Conservation (phyloP, 2,329 filamentous ascomycete species). For the Karstenula rhodostoma region DNA sequence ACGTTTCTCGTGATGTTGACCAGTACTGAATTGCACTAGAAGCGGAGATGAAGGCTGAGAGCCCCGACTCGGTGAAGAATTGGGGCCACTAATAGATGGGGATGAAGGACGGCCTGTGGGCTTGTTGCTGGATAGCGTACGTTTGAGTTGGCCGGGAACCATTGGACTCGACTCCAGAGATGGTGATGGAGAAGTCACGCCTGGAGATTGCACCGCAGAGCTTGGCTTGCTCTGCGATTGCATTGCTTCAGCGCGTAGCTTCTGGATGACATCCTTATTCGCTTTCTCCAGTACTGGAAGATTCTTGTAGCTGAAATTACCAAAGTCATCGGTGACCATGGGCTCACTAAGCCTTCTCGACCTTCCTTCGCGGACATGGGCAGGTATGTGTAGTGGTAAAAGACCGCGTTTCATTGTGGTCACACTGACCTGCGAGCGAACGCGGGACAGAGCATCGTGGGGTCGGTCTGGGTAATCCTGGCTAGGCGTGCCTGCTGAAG, state of each 20-base stretch:
- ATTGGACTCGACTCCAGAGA: slow-evolving; percentile 87
- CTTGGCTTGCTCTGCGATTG: slow-evolving; percentile 67
- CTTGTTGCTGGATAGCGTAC: slow-evolving; percentile 84
- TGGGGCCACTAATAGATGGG: slow-evolving; percentile 81
- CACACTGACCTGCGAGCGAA: slow-evolving; percentile 81
- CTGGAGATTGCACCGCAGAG: slow-evolving; percentile 52
- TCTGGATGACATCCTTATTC: slow-evolving; percentile 98
- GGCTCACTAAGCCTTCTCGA: slow-evolving; percentile 91
- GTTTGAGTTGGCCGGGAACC: slow-evolving; percentile 79
- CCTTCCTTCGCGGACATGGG: slow-evolving; percentile 91
- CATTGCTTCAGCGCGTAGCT: slow-evolving; percentile 89
- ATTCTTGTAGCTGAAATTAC: slow-evolving; percentile 96
- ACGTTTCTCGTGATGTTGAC: slow-evolving; percentile 80
- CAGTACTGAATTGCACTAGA: slow-evolving; percentile 95
- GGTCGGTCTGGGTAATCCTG: slow-evolving; percentile 87
- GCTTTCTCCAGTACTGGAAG: slow-evolving; percentile 95
- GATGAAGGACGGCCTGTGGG: slow-evolving; percentile 77
- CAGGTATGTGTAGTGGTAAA: slow-evolving; percentile 95
- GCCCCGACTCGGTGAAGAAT: slow-evolving; percentile 84
- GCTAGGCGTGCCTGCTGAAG: slow-evolving; percentile 72
- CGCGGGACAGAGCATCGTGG: slow-evolving; percentile 91
- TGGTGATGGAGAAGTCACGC: slow-evolving; percentile 63
- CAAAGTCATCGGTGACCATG: slow-evolving; percentile 88
- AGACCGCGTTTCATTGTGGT: slow-evolving; percentile 87
- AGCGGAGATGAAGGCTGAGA: slow-evolving; percentile 88